Base-by-base conservation (phyloP, 179 eudicot species). In the Silene noctiflora region DNA sequence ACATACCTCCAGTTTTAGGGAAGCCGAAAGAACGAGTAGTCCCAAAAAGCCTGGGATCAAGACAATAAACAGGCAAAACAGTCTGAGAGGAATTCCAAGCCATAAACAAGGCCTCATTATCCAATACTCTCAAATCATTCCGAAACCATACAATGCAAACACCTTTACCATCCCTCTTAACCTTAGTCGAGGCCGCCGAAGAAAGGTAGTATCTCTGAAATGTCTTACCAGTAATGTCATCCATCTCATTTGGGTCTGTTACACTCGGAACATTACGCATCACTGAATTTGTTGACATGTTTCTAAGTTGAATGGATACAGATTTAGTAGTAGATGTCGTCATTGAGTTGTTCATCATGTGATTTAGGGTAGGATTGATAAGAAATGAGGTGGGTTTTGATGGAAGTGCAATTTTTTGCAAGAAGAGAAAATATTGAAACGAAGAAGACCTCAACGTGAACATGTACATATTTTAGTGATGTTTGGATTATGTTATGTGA, bases 1-100 rank as follows among this genome's bases (percentile, higher is more conserved):
- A 20, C 14, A 20, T 85, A 94, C 98, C 97, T 81, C 98, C 98
- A 77, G 98, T 92, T 86, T 94, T 94, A 6, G 94, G 94, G 69
- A 94, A 92, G 16, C 89, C 96, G 80, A 94, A 94, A 84, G 85
- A 42, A 81, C 82, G 77, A 20, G 98, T 94, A 46, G 88, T 33
- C 51, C 78, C 84, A 63, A 94, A 90, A 39, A 82, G 78, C 69
- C 97, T 76, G 66, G 98, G 96, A 86, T 94, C 98, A 68, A 92
- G 79, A 78, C 97, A 92, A 76, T 92, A 94, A 14, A 94, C 86
- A 44, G 98, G 97, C 86, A 94, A 84, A 14, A 94, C 87, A 27
- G 75, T 67, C 75, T 89, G 84, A 20, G 98, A 94, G 0, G 86
- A 84, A 67, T 21, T 78, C 96, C 96, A 94, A 42, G 89, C 96